Base-by-base conservation (phyloP, 371 early-diverging fungal species). In the Mortierella sp. region DNA sequence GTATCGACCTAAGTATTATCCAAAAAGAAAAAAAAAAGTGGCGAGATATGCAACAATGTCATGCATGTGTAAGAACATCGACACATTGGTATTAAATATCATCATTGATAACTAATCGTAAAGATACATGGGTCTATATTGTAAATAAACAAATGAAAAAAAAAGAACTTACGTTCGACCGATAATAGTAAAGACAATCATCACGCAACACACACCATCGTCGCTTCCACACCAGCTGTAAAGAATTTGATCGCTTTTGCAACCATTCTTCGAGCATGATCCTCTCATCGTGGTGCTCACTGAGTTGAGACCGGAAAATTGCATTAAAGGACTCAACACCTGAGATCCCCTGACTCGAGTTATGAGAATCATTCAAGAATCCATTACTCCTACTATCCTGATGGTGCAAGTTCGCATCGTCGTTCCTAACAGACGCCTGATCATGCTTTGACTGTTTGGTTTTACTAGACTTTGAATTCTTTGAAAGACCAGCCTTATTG, bases 141-240 rank as follows among this genome's bases (percentile, higher is more conserved):
- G 11, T 21, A 28, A 16, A 43, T 40, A 53, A 0, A 60, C 43
- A 41, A 22, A 65, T 16, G 57, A 40, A 43, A 24, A 41, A n/a
- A 52, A 33, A 41, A 16, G 33, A 22, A 43, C 75, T 72, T 69
- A 80, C 81, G 22, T 74, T 58, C 6, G 69, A 62, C 7, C 76
- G 75, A 58, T 72, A 74, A 22, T 75, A 80, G 48, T 43, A 68
- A 15, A 80, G 69, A 40, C 72, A 61, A 8, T 64, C 65, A 45
- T 75, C 64, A 13, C 75, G 69, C 16, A 80, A 58, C 32, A 80
- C 81, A 66, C 81, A 80, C 81, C 81, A 80, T 7, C 81, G 75
- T 24, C 69, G 63, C 45, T 71, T 74, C 81, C 75, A 80, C 16
- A 74, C 81, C 50, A 80, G 19, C 41, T 74, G 81, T 9, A 80